Evolutionary conservation across 176 grass and related monocot genomes (phyloP), one percentile per base, ranked within the genome.

Genomic region (Oryza meyeriana): DNA sequence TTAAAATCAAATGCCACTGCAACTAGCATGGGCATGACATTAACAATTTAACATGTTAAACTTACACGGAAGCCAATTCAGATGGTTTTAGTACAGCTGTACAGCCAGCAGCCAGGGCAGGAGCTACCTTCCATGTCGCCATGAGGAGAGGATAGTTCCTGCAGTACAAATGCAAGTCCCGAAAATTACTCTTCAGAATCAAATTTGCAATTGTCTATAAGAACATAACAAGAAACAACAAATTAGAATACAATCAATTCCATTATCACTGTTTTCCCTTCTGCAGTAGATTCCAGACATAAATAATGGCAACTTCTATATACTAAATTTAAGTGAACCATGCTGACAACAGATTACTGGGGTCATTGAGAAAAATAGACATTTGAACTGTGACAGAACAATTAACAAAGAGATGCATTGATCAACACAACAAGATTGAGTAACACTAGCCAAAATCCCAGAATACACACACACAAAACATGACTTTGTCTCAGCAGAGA

Each of bases 111-210:
- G 96, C 96, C 76, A 99, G 82, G 52, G 96, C 96, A 90, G 96
- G 93, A 82, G 96, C 96, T 77, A 99, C 96, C 85, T 99, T 99
- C 96, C 96, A 99, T 81, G 89, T 79, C 87, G 91, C 93, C 96
- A 99, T 99, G 68, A 99, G 64, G 33, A 99, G 88, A 88, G 96
- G 96, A 88, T 99, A 95, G 69, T 99, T 99, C 96, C 96, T 99
- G 72, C 34, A 77, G 65, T 41, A 71, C 17, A 72, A 77, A 55
- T 64, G 30, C 38, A 66, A 44, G 50, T 50, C 35, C 47, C 66
- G 35, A 83, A 39, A 0, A 40, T 68, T 36, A 77, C n/a, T 52
- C 13, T 78, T 78, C 45, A 79, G 59, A 66, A 13, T 17, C 35
- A 79, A 67, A 64, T 29, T 34, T 40, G 33, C 29, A 42, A 10